Evolutionary conservation across 805 yeast genomes (phyloP), one percentile per base, ranked within the genome.

Genomic region (Yamadazyma ubonensis): DNA sequence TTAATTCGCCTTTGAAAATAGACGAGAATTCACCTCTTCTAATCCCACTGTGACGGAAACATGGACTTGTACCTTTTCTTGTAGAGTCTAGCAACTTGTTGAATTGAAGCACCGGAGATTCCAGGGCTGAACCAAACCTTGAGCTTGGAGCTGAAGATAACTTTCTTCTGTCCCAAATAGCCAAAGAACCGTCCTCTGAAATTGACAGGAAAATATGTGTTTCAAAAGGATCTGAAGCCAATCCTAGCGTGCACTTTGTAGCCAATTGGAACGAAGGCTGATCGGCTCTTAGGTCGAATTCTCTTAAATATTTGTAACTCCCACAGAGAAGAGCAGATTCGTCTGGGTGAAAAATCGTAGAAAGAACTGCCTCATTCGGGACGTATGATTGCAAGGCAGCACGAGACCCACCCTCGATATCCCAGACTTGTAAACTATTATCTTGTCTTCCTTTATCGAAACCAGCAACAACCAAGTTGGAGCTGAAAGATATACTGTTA

Each of bases 141-240:
- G 68, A 59, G 12, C 61, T 51, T 4, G 57, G 58, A 11, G 33
- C 44, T 29, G 49, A 53, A 0, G 70, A 58, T 33, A 86, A 56
- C 48, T 75, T 81, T 48, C 95, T 67, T 46, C 87, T 71, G 57
- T 86, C 95, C 86, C 90, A 90, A 6, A 90, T 70, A 0, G 91
- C 82, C 36, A 89, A 63, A 0, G 93, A 77, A 1, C 96, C 96
- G 53, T 86, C 91, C 50, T 89, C 96, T 37, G 86, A 78, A 46
- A 77, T 77, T 0, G 95, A 81, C 12, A 87, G 78, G 58, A 90
- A 86, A 45, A 76, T 71, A 58, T 77, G 73, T 9, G 72, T 73
- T 52, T 81, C 79, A 53, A 78, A 78, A 3, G 85, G 91, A 54
- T 86, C 90, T 21, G 81, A 67, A 6, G 76, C 70, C 33, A 90